Evolutionary conservation across 805 yeast species (phyloP).

Genomic region (Lipomyces yamadae): DNA sequence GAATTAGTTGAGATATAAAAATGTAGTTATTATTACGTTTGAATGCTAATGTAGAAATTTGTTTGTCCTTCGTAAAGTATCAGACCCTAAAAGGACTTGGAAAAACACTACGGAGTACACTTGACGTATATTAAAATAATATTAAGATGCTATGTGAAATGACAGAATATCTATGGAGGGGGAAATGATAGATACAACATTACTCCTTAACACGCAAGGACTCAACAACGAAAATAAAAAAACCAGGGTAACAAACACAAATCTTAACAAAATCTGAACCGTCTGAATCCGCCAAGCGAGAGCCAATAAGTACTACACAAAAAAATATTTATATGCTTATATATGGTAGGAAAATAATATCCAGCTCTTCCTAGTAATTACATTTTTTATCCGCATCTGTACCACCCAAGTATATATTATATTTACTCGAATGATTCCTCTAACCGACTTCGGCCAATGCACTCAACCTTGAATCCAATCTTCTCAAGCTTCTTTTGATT

Average conservation of each 20-base stretch:
- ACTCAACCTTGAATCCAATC: slow-evolving; percentile 43
- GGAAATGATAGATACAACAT: not conserved
- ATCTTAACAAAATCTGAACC: not conserved
- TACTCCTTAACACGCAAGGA: not conserved
- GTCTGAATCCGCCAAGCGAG: not conserved
- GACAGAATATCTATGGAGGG: not conserved
- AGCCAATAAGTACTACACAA: not conserved
- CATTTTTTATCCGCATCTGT: not conserved
- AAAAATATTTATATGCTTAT: not conserved
- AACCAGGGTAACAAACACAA: not conserved
- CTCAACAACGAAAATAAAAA: not conserved
- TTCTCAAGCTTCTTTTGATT: slow-evolving; percentile 39
- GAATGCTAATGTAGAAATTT: not conserved
- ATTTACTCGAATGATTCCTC: slow-evolving; percentile 32
- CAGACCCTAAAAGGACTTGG: too few relatives aligned
- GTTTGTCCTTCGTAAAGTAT: too few relatives aligned
- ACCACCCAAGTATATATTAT: not conserved
- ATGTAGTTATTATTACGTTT: not conserved
- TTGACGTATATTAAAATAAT: not conserved
- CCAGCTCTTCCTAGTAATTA: not conserved
- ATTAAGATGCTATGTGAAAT: not conserved
- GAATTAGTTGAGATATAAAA: not conserved
- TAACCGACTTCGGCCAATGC: slow-evolving; percentile 39
- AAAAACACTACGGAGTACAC: too few relatives aligned
- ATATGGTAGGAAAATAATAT: not conserved